Conservation (phyloP, 164 flowering plant genomes). For the Magnolia sinica region DNA sequence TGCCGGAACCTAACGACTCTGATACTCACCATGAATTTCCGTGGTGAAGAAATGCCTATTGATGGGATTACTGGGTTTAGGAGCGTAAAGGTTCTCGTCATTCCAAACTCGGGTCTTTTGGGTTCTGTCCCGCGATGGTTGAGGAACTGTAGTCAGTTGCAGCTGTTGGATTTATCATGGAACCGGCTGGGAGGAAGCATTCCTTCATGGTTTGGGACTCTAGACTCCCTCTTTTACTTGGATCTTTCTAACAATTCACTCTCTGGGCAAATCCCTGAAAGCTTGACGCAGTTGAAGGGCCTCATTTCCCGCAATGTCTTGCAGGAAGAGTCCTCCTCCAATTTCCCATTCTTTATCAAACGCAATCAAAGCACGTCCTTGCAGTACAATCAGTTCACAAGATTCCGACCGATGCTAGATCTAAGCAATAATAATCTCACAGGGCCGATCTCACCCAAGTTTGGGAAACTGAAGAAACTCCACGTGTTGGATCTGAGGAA, state of each 20-base stretch:
- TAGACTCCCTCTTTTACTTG: slow-evolving; percentile 72
- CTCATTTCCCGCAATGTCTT: slow-evolving; percentile 18
- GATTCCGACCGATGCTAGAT: slow-evolving; percentile 25
- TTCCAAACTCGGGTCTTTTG: slow-evolving; percentile 25
- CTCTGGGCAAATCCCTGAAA: slow-evolving; percentile 63
- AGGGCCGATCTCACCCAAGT: slow-evolving; percentile 17
- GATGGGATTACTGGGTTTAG: slow-evolving; percentile 10
- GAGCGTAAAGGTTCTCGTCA: slow-evolving; percentile 9
- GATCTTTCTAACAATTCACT: slow-evolving; percentile 83
- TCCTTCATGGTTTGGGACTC: slow-evolving; percentile 67
- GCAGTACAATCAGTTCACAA: slow-evolving; percentile 72
- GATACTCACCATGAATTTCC: slow-evolving; percentile 21
- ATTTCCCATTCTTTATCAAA: slow-evolving; percentile 65
- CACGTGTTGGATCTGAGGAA: slow-evolving; percentile 15
- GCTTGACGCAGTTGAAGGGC: slow-evolving; percentile 40
- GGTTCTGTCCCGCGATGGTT: slow-evolving; percentile 72
- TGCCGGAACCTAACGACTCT: slow-evolving; percentile 26
- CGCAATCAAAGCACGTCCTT: slow-evolving; percentile 45
- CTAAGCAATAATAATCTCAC: slow-evolving; percentile 15
- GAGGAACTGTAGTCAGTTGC: slow-evolving; percentile 38
- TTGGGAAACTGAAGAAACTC: slow-evolving; percentile 15
- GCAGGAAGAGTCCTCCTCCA: slow-evolving; percentile 28
- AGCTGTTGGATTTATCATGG: slow-evolving; percentile 82
- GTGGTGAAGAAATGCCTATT: slow-evolving; percentile 7
- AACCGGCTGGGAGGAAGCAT: slow-evolving; percentile 58